A percentile compares a stretch with the other conserved stretches of the same genome.
phyloP scores from a whole-genome alignment of 2,329 filamentous ascomycete genomes.

The Pseudopyricularia cyperi region DNA sequence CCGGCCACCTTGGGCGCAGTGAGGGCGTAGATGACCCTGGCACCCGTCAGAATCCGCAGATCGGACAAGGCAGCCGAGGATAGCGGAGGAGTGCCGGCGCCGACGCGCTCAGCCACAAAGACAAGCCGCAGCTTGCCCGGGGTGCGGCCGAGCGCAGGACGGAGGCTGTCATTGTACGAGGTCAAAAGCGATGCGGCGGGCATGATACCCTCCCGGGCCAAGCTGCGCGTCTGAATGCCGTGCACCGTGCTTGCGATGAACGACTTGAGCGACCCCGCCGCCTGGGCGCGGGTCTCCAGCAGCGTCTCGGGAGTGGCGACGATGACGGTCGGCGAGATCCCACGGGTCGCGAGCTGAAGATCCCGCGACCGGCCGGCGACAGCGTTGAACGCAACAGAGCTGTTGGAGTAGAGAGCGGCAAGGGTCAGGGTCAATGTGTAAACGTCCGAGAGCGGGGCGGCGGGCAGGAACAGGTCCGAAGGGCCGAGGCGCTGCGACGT shows the following conservation, averaged over 20 bases:
- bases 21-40: slow-evolving; percentile 74
- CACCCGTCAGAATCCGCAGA: slow-evolving; percentile 66
- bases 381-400: slow-evolving; percentile 78
- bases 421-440: slow-evolving; percentile 73
- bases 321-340: slow-evolving; percentile 69
- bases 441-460: slow-evolving; percentile 65
- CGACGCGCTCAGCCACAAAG: slow-evolving; percentile 63
- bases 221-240: slow-evolving; percentile 54
- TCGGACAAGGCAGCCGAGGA: slow-evolving; percentile 63
- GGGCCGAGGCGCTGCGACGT: slow-evolving; percentile 58
- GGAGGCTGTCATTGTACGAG: slow-evolving; percentile 43
- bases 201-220: slow-evolving; percentile 61
- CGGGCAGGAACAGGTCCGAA: slow-evolving; percentile 73
- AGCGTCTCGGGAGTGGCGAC: slow-evolving; percentile 66
- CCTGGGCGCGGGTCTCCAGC: slow-evolving; percentile 50
- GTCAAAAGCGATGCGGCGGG: slow-evolving; percentile 52
- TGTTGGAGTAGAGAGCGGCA: slow-evolving; percentile 70
- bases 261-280: slow-evolving; percentile 46
- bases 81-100: slow-evolving; percentile 48
- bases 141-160: slow-evolving; percentile 44
- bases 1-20: slow-evolving; percentile 76
- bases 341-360: slow-evolving; percentile 58
- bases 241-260: slow-evolving; percentile 55
- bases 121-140: slow-evolving; percentile 70
- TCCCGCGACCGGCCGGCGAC: slow-evolving; percentile 64